Percentiles rank a stretch among this genome's conserved stretches.
Evolutionary conservation across 192 early-diverging fungal species (phyloP).

Genomic region (Coemansia nantahalensis): DNA sequence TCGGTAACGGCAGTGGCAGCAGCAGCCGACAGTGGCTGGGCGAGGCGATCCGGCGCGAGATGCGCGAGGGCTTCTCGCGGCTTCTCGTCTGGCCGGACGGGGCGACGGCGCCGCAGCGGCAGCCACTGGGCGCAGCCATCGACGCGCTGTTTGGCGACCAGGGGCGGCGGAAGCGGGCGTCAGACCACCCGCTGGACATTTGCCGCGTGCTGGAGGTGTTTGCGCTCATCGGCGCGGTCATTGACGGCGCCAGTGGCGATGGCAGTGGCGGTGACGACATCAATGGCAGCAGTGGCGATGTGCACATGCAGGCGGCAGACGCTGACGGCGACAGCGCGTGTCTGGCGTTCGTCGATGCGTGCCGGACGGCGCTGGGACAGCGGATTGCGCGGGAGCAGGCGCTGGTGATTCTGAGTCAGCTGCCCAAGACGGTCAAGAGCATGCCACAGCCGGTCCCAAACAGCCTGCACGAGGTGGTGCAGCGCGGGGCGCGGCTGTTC

Average conservation of each 20-base stretch:
- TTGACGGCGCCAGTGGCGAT: too few relatives aligned
- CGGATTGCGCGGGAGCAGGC: constrained; percentile 40
- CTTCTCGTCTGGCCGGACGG: constrained; percentile 24
- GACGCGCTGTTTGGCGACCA: constrained; percentile 32
- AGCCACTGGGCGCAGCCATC: constrained; percentile 23
- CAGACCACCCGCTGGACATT: constrained; percentile 32
- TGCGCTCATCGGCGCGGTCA: constrained; percentile 12
- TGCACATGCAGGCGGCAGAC: too few relatives aligned
- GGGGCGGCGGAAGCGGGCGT: constrained; percentile 14
- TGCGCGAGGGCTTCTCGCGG: constrained; percentile 37
- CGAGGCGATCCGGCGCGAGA: constrained; percentile 31
- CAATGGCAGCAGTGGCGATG: neutral
- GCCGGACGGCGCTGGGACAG: constrained; percentile 16
- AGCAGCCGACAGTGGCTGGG: constrained; percentile 14
- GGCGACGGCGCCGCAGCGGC: too few relatives aligned
- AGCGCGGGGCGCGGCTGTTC: constrained; percentile 28
- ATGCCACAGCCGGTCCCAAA: constrained; percentile 49
- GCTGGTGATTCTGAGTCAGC: constrained; percentile 28
- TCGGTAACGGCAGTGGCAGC: neutral
- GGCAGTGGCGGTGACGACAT: neutral
- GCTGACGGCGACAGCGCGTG: constrained; percentile 2
- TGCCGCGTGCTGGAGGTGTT: constrained; percentile 24
- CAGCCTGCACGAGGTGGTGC: constrained; percentile 34
- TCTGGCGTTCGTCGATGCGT: constrained; percentile 20
- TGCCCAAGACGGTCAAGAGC: constrained; percentile 35